Conservation (phyloP, 805 yeast genomes). For the Debaryomyces prosopidis region DNA sequence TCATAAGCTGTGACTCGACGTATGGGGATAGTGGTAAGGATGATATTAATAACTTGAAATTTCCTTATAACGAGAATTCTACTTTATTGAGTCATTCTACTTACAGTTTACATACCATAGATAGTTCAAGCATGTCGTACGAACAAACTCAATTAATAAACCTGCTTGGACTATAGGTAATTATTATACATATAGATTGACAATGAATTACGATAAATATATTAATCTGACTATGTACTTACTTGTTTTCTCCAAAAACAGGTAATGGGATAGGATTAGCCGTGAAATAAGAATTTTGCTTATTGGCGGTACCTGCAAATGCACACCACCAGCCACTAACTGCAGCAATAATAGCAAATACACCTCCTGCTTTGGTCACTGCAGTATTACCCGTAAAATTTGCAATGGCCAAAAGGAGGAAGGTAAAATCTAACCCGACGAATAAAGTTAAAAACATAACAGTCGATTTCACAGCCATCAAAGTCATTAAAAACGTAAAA, state of each 20-base stretch:
- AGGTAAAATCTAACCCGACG: constrained; percentile 53
- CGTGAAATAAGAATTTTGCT: constrained; percentile 56
- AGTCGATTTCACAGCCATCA: constrained; percentile 56
- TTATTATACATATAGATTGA: not conserved
- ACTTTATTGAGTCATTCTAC: not conserved
- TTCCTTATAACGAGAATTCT: constrained; percentile 11
- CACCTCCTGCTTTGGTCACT: constrained; percentile 52
- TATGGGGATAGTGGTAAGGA: constrained; percentile 3
- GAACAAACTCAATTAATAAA: constrained; percentile 54
- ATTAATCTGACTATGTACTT: not conserved
- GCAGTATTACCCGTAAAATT: constrained; percentile 37
- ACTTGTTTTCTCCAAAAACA: not conserved
- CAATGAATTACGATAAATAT: no score
- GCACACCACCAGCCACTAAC: constrained; percentile 60
- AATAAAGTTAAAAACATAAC: constrained; percentile 53
- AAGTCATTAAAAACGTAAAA: constrained; percentile 57
- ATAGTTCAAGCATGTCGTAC: constrained; percentile 32
- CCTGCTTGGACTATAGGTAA: constrained; percentile 34
- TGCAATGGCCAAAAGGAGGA: constrained; percentile 54
- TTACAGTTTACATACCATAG: not conserved
- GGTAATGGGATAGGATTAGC: constrained; percentile 46
- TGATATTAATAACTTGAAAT: constrained; percentile 13
- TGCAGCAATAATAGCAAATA: constrained; percentile 54
- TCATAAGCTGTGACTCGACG: constrained; percentile 44
- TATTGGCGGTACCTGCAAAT: constrained; percentile 58